phyloP scores from a whole-genome alignment of 2,329 filamentous ascomycete genomes.

The Emergomyces africanus region DNA sequence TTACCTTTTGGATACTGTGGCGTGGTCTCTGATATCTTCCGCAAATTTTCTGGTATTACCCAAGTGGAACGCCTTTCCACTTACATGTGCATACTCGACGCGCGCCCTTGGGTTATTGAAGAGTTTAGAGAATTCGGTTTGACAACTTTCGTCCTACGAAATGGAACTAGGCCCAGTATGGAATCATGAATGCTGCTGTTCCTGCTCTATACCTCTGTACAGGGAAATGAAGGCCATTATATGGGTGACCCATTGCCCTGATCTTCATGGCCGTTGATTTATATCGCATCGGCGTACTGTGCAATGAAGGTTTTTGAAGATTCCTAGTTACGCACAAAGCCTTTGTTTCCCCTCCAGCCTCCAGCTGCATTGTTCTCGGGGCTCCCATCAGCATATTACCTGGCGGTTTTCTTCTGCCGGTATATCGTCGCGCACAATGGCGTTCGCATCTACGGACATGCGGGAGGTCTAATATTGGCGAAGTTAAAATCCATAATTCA shows the following conservation, averaged over 20 bases:
- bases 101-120: not conserved
- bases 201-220: not conserved
- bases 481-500: not conserved
- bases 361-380: not conserved
- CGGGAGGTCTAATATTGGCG: not conserved
- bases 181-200: not conserved
- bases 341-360: not conserved
- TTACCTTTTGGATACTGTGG: not conserved
- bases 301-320: not conserved
- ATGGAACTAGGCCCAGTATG: not conserved
- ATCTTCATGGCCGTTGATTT: not conserved
- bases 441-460: not conserved
- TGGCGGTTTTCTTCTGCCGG: not conserved
- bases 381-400: not conserved
- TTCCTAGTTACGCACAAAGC: not conserved
- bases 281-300: not conserved
- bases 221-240: not conserved
- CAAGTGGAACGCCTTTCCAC: not conserved
- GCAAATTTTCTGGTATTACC: not conserved
- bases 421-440: not conserved
- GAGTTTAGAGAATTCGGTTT: not conserved
- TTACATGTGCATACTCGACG: not conserved
- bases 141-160: not conserved
- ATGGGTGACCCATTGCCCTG: not conserved
- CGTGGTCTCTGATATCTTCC: not conserved